Percentiles rank a stretch among this genome's conserved stretches.
These are phyloP conservation scores for Solanum dulcamara DNA, from an alignment of 257 asterid genomes.

Conservation along the genomic window DNA sequence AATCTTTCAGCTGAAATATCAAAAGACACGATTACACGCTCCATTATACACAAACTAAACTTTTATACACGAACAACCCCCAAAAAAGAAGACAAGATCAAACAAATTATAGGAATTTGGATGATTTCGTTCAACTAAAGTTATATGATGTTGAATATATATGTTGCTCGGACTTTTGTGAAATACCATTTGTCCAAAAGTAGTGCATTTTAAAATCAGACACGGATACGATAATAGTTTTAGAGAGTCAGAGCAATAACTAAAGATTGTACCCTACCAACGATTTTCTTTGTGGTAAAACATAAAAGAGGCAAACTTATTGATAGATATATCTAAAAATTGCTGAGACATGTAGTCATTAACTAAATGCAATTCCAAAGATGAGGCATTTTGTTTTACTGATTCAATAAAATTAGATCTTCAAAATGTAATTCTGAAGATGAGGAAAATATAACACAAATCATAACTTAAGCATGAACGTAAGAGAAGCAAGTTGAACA, in stretches of 20 bases:
- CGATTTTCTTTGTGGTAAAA: neutral
- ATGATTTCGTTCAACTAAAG: neutral
- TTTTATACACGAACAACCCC: neutral
- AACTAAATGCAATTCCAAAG: neutral
- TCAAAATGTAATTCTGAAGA: neutral
- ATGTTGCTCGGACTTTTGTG: neutral
- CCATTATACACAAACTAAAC: neutral
- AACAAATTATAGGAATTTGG: neutral
- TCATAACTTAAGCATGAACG: neutral
- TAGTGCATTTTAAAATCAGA: neutral
- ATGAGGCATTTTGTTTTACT: too few species aligned
- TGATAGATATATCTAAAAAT: neutral
- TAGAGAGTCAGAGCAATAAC: neutral
- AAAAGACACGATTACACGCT: slow-evolving; percentile 1
- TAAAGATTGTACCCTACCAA: neutral
- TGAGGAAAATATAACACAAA: neutral
- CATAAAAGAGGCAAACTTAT: neutral
- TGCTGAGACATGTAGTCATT: too few species aligned
- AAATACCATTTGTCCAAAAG: neutral
- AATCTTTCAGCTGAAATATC: slow-evolving; percentile 51
- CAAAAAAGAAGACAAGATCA: neutral
- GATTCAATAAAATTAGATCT: too few species aligned
- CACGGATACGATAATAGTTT: neutral
- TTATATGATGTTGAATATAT: neutral
- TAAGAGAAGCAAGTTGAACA: neutral